Conservation (phyloP, 257 asterid genomes). For the Oldenlandia corymbosa region DNA sequence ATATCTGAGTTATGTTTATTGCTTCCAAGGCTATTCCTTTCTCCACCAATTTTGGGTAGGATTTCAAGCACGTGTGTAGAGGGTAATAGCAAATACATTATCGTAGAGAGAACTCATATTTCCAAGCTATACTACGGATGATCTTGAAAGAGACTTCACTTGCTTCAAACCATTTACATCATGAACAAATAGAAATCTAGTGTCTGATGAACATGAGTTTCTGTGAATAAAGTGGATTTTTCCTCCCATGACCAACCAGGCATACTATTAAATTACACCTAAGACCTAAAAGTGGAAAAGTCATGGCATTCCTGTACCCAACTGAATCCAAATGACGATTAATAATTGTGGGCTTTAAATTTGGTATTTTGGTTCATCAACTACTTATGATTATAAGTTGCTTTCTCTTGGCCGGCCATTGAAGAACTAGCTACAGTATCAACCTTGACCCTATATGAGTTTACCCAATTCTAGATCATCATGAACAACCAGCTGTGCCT, state of each 20-base stretch:
- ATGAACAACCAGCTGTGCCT: neutral
- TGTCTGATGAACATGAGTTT: neutral
- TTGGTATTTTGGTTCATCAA: neutral
- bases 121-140: neutral
- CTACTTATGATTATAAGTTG: neutral
- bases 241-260: neutral
- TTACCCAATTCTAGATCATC: neutral
- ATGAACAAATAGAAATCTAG: neutral
- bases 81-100: neutral
- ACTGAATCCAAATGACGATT: neutral
- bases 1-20: neutral
- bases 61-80: neutral
- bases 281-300: no score
- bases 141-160: neutral
- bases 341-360: neutral
- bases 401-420: neutral
- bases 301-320: no score
- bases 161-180: neutral
- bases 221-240: neutral
- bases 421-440: no score
- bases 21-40: neutral
- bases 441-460: neutral
- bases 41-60: neutral
- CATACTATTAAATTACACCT: neutral
- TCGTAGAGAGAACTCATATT: neutral